Evolutionary conservation across 148 eudicot genomes (phyloP).

Genomic region (Vaccinium macrocarpon): DNA sequence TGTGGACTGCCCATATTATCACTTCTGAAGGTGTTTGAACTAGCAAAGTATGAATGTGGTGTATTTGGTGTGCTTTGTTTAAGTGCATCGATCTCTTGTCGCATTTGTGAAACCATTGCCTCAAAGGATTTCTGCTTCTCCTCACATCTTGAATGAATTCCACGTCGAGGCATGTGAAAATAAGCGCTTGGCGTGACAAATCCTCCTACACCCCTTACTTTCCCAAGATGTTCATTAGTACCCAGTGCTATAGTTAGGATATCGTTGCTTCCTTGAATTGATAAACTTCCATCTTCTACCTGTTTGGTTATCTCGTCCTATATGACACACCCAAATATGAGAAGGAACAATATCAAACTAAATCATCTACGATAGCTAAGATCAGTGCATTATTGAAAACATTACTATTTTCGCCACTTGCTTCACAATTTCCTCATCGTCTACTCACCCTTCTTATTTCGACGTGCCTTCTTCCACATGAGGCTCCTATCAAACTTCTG

Average conservation of each 20-base stretch:
- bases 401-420: not conserved
- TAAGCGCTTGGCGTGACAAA: not conserved
- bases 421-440: not conserved
- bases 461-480: not conserved
- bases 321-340: not conserved
- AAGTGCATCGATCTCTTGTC: not conserved
- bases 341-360: not conserved
- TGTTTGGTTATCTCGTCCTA: not conserved
- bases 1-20: not conserved
- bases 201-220: not conserved
- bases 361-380: not conserved
- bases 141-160: not conserved
- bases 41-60: not conserved
- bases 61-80: not conserved
- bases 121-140: not conserved
- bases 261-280: not conserved
- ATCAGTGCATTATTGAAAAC: not conserved
- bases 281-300: not conserved
- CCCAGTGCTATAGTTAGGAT: not conserved
- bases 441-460: not conserved
- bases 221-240: not conserved
- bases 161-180: not conserved
- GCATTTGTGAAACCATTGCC: not conserved
- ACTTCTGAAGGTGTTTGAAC: not conserved
- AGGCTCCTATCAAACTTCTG: not conserved